Evolutionary conservation across 331 rosid species (phyloP).

Genomic region (Spiraea crenata): DNA sequence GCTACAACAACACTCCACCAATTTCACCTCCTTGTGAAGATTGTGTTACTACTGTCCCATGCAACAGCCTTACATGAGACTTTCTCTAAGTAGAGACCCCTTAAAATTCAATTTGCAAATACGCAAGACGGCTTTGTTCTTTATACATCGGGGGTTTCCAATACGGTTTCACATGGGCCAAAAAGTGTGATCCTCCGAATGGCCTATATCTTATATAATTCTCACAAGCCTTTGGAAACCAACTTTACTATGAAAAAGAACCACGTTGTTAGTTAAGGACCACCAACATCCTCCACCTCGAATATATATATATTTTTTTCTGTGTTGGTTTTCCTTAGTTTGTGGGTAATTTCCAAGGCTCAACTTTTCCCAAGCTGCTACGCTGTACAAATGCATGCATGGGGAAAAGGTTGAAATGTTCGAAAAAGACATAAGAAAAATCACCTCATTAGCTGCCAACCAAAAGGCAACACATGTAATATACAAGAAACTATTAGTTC

Average conservation of each 20-base stretch:
- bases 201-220: conserved; percentile 16
- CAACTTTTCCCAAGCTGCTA: conserved; percentile 18
- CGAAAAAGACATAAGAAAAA: neutral
- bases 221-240: conserved; percentile 27
- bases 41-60: too few relatives aligned
- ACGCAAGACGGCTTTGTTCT: neutral
- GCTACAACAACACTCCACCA: too few relatives aligned
- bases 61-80: too few relatives aligned
- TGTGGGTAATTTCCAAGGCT: neutral
- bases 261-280: conserved; percentile 23
- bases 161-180: conserved; percentile 20
- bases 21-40: too few relatives aligned
- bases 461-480: neutral
- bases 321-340: too few relatives aligned
- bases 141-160: neutral
- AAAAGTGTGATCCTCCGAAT: conserved; percentile 7
- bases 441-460: neutral
- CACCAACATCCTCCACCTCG: too few relatives aligned
- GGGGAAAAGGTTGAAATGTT: neutral
- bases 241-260: conserved; percentile 24
- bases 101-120: too few relatives aligned
- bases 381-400: neutral
- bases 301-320: too few relatives aligned
- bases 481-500: neutral
- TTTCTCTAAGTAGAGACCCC: too few relatives aligned